These are phyloP conservation scores for Tuber melanosporum DNA, from an alignment of 495 filamentous ascomycete species.

Conservation along the genomic window DNA sequence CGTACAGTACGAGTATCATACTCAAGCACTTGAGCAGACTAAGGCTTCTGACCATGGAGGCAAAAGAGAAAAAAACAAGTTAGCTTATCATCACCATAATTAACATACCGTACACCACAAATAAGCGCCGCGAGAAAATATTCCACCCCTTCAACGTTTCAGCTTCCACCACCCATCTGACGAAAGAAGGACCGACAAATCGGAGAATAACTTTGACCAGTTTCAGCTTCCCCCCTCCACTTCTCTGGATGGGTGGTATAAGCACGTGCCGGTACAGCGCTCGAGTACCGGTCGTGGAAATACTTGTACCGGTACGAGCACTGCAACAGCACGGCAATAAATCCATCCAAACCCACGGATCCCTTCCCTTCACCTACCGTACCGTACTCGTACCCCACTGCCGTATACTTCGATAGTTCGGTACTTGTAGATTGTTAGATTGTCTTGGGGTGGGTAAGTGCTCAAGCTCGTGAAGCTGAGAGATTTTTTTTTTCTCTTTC, in stretches of 20 bases:
- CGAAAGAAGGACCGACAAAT: background rate
- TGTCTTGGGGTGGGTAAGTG: background rate
- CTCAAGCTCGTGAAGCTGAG: background rate
- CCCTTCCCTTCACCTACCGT: background rate
- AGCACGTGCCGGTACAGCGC: background rate
- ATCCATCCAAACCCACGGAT: background rate
- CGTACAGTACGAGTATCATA: too few relatives aligned
- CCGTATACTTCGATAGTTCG: background rate
- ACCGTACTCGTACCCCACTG: background rate
- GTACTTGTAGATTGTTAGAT: background rate
- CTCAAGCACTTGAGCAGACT: too few relatives aligned
- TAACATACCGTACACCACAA: background rate
- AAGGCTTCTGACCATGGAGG: background rate
- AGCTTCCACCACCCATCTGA: background rate
- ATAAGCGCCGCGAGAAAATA: background rate
- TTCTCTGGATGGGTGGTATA: background rate
- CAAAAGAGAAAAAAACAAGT: background rate
- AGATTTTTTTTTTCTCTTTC: background rate
- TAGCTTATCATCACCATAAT: background rate
- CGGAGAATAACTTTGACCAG: background rate
- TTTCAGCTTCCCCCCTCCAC: background rate
- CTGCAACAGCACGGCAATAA: background rate
- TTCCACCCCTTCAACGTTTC: background rate
- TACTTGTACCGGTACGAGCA: background rate
- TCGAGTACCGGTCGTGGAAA: background rate